These are phyloP conservation scores for Verticillium nubilum DNA, from an alignment of 2,329 filamentous ascomycete species.

Conservation along the genomic window DNA sequence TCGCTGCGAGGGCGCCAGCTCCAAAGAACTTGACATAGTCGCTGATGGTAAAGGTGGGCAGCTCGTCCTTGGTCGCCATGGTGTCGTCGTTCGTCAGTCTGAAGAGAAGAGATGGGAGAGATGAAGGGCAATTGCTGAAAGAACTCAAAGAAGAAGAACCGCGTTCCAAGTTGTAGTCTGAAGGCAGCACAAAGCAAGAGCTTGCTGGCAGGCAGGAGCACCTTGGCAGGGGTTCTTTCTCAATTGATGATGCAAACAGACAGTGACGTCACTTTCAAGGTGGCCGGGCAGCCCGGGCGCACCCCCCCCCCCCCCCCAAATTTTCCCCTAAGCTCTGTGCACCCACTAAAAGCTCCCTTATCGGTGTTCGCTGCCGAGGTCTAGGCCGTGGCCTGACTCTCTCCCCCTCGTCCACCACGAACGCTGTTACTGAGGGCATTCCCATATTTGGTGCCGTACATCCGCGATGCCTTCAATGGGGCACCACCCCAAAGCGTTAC, in stretches of 20 bases:
- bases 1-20: slow-evolving; percentile 46
- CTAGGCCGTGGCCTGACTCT: not conserved
- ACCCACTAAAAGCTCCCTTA: not conserved
- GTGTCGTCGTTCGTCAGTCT: slow-evolving; percentile 3
- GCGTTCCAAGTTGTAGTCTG: too few relatives aligned
- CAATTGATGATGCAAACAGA: not conserved
- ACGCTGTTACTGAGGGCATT: not conserved
- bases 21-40: slow-evolving; percentile 50
- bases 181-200: not conserved
- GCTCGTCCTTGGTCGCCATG: slow-evolving; percentile 16
- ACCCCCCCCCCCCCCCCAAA: not conserved
- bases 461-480: not conserved
- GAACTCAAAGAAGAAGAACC: not conserved
- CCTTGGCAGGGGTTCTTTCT: not conserved
- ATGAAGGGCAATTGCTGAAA: not conserved
- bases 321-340: not conserved
- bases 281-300: not conserved
- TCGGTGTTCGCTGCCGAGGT: not conserved
- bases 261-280: not conserved
- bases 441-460: not conserved
- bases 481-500: not conserved
- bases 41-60: slow-evolving; percentile 32
- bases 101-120: not conserved
- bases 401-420: not conserved
- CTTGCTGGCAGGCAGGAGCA: not conserved